A percentile compares a stretch with the other conserved stretches of the same genome.
These are phyloP conservation scores for Vanderwaltozyma verrucispora DNA, from an alignment of 805 yeast species.

Conservation along the genomic window DNA sequence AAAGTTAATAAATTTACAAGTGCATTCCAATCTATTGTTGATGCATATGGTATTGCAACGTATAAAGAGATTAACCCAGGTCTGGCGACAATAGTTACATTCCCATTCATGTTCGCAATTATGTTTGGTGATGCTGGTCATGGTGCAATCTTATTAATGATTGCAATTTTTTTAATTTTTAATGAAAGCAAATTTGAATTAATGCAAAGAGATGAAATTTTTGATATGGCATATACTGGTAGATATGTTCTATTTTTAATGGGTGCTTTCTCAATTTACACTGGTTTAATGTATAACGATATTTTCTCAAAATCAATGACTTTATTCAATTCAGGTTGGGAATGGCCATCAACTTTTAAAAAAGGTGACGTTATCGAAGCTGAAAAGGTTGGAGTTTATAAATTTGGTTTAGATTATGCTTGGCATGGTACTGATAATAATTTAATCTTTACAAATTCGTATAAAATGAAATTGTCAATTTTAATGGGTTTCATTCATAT, in stretches of 20 bases:
- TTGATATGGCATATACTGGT: constrained; percentile 93
- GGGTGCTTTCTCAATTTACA: constrained; percentile 94
- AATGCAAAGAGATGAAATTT: constrained; percentile 79
- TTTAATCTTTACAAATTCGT: constrained; percentile 83
- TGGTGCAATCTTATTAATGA: constrained; percentile 71
- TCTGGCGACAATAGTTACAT: constrained; percentile 85
- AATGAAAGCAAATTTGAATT: constrained; percentile 62
- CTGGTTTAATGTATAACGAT: constrained; percentile 92
- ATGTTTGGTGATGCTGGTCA: constrained; percentile 99
- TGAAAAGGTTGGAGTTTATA: constrained; percentile 54
- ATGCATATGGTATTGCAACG: constrained; percentile 88
- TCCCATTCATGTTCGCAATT: constrained; percentile 97
- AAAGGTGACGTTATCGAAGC: constrained; percentile 65
- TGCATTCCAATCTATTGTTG: constrained; percentile 89
- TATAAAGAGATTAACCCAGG: constrained; percentile 97
- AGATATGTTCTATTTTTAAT: constrained; percentile 82
- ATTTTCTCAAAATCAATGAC: constrained; percentile 86
- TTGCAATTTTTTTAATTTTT: constrained; percentile 59
- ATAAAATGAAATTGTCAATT: constrained; percentile 93
- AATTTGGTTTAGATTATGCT: constrained; percentile 81
- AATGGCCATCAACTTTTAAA: constrained; percentile 71
- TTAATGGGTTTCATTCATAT: constrained; percentile 92
- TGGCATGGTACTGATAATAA: constrained; percentile 98
- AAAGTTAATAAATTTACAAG: constrained; percentile 88
- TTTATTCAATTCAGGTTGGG: constrained; percentile 83